Evolutionary conservation across 306 rosid genomes (phyloP).

Genomic region (Corylus avellana): DNA sequence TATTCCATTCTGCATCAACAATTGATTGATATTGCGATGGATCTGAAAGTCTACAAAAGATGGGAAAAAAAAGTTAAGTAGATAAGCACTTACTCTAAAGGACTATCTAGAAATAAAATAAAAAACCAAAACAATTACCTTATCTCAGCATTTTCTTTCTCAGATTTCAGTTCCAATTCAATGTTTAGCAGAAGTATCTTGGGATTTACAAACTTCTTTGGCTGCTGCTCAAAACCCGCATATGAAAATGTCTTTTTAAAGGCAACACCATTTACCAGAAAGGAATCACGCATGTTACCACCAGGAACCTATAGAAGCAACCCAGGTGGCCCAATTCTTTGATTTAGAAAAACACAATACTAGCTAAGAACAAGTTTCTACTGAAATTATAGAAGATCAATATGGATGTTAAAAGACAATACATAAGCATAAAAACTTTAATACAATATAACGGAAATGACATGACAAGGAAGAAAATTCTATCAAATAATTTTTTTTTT

Average conservation of each 20-base stretch:
- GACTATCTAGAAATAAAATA: constrained; percentile 8
- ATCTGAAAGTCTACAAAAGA: constrained; percentile 75
- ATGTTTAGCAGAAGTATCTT: constrained; percentile 78
- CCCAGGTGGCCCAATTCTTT: constrained; percentile 16
- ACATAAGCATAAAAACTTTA: neutral
- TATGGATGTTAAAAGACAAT: neutral
- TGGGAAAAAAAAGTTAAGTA: constrained; percentile 7
- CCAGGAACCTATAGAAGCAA: constrained; percentile 84
- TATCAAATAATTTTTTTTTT: neutral
- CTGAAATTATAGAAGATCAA: neutral
- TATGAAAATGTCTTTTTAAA: constrained; percentile 98
- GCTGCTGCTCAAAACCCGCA: constrained; percentile 99
- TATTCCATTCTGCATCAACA: constrained; percentile 99
- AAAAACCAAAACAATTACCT: constrained; percentile 46
- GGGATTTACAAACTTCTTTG: constrained; percentile 83
- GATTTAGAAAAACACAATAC: constrained; percentile 11
- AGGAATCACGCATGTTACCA: constrained; percentile 95
- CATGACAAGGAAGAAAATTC: neutral
- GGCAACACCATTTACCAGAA: constrained; percentile 94
- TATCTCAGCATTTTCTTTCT: constrained; percentile 99
- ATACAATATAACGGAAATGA: neutral
- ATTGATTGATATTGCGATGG: constrained; percentile 96
- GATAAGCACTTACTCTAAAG: constrained; percentile 13
- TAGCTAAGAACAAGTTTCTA: constrained; percentile 3
- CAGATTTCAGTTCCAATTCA: constrained; percentile 96